Evolutionary conservation across 208 protist genomes (phyloP).

Genomic region (Trypanosoma cruzi): DNA sequence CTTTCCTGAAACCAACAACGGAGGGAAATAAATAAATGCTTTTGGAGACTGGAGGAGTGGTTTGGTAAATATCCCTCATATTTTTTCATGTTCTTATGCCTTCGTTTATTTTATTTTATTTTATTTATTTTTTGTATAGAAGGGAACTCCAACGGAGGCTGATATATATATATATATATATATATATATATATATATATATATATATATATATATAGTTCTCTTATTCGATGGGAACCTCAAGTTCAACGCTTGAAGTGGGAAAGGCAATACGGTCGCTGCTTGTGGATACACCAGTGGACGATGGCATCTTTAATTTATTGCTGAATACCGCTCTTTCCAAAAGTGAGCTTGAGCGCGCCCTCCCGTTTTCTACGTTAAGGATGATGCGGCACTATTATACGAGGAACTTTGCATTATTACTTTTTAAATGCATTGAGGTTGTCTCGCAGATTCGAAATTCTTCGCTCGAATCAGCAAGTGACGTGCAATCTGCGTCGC

Average conservation of each 20-base stretch:
- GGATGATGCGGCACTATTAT: slow-evolving; percentile 75
- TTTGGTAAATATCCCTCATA: too few species aligned
- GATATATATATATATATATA: too few species aligned
- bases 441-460: slow-evolving; percentile 42
- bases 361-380: slow-evolving; percentile 54
- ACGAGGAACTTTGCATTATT: slow-evolving; percentile 81
- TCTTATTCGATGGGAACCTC: slow-evolving; percentile 59
- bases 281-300: slow-evolving; percentile 29
- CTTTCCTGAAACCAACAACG: too few species aligned
- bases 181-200: too few species aligned
- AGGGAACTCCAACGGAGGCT: too few species aligned
- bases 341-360: slow-evolving; percentile 44
- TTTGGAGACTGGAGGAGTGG: too few species aligned
- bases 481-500: slow-evolving; percentile 6
- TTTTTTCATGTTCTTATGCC: too few species aligned
- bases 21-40: too few species aligned
- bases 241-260: slow-evolving; percentile 59
- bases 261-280: slow-evolving; percentile 41
- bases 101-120: too few species aligned
- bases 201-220: too few species aligned
- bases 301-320: slow-evolving; percentile 32
- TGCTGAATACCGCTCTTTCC: slow-evolving; percentile 46
- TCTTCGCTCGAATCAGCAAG: neutral
- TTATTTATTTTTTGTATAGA: too few species aligned
- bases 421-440: slow-evolving; percentile 69